Evolutionary conservation across 495 filamentous ascomycete species (phyloP).

Genomic region (Rhypophila decipiens): DNA sequence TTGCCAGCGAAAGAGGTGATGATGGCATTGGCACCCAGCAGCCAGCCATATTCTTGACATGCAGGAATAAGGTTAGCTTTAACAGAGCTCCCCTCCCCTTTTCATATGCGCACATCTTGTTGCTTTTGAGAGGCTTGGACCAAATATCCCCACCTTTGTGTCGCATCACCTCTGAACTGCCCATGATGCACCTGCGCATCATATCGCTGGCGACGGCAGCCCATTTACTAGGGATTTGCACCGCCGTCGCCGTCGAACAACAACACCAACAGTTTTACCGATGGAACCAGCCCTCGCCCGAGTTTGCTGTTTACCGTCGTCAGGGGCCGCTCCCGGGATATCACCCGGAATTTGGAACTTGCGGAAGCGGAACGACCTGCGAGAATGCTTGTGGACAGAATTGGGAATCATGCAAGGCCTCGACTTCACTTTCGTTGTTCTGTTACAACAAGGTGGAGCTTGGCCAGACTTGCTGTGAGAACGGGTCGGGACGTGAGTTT

Average conservation of each 20-base stretch:
- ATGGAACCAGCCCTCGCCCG: constrained; percentile 7
- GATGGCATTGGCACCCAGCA: background rate
- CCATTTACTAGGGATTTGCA: background rate
- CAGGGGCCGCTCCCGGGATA: constrained; percentile 20
- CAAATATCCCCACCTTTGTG: too few species aligned
- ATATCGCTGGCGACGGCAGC: background rate
- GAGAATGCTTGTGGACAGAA: constrained; percentile 23
- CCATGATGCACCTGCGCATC: background rate
- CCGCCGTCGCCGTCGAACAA: constrained; percentile 5
- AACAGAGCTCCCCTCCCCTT: background rate
- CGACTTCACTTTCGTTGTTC: constrained; percentile 23
- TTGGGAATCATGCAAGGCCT: constrained; percentile 21
- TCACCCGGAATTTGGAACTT: constrained; percentile 24
- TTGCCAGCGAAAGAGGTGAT: background rate
- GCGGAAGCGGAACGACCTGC: constrained; percentile 21
- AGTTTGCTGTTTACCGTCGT: constrained; percentile 10
- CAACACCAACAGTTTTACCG: constrained; percentile 13
- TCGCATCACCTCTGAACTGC: too few species aligned
- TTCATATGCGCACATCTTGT: background rate
- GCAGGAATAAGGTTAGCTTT: background rate
- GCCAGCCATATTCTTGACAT: background rate
- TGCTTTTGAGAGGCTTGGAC: too few species aligned
- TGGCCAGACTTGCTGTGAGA: constrained; percentile 23
- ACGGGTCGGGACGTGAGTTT: constrained; percentile 21
- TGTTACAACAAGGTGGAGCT: constrained; percentile 27